Evolutionary conservation across 2,329 filamentous ascomycete genomes (phyloP).

Genomic region (Davidsoniella australis): DNA sequence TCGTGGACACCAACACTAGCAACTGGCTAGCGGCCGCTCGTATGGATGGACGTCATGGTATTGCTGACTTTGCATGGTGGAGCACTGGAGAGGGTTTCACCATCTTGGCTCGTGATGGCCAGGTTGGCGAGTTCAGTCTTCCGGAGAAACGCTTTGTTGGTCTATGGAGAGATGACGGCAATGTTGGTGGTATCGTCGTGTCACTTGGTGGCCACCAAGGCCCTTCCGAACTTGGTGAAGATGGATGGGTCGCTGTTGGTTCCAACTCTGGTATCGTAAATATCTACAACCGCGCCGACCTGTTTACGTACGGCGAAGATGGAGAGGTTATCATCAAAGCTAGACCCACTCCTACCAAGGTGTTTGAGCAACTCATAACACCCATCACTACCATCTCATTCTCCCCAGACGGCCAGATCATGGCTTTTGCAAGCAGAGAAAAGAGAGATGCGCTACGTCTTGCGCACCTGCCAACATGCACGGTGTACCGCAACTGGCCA

Average conservation of each 20-base stretch:
- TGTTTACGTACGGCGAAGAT: constrained; percentile 28
- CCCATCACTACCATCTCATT: constrained; percentile 66
- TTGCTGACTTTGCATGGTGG: constrained; percentile 93
- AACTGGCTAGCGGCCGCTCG: constrained; percentile 79
- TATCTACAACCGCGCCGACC: constrained; percentile 67
- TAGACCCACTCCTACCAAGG: constrained; percentile 53
- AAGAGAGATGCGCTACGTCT: constrained; percentile 79
- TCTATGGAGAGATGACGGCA: constrained; percentile 81
- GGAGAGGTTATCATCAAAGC: constrained; percentile 33
- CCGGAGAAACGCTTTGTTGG: constrained; percentile 51
- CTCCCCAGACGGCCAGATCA: constrained; percentile 73
- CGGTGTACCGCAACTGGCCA: constrained; percentile 94
- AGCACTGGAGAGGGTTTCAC: constrained; percentile 63
- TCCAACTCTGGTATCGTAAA: constrained; percentile 80
- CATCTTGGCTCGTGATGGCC: constrained; percentile 70
- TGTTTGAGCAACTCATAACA: constrained; percentile 75
- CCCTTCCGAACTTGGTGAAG: constrained; percentile 47
- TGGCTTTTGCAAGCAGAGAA: constrained; percentile 71
- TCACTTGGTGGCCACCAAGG: constrained; percentile 56
- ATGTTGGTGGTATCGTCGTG: constrained; percentile 68
- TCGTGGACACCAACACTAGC: constrained; percentile 61
- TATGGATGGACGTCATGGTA: constrained; percentile 64
- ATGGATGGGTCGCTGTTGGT: constrained; percentile 80
- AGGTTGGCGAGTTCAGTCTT: constrained; percentile 78
- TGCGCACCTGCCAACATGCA: constrained; percentile 80